A percentile compares a stretch with the other conserved stretches of the same genome.
Conservation (phyloP, 1,139 yeast genomes). For the Pichia sp. region DNA sequence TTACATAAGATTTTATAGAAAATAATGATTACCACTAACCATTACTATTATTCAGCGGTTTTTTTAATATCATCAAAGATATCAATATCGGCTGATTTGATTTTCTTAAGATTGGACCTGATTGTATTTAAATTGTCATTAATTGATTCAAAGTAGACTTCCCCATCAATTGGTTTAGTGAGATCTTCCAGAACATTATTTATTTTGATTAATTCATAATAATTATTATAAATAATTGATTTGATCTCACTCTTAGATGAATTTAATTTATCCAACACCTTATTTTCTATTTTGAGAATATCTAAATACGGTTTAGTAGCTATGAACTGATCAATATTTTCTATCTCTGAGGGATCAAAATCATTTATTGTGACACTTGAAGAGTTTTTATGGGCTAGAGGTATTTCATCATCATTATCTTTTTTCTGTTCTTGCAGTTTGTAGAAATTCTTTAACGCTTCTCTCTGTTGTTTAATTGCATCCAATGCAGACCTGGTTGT, state of each 20-base stretch:
- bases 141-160: conserved; percentile 6
- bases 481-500: conserved; percentile 1
- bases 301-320: conserved; percentile 31
- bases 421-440: conserved; percentile 28
- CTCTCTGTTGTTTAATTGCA: conserved; percentile 28
- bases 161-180: conserved; percentile 4
- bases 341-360: conserved; percentile 10
- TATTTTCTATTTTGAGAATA: conserved; percentile 35
- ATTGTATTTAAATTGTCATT: conserved; percentile 7
- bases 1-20: background rate
- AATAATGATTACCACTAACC: conserved; percentile 11
- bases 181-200: conserved; percentile 33
- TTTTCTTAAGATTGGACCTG: conserved; percentile 5
- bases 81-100: conserved; percentile 7
- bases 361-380: conserved; percentile 12
- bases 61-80: conserved; percentile 10
- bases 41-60: background rate
- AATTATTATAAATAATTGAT: conserved; percentile 45
- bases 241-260: conserved; percentile 41
- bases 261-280: conserved; percentile 36
- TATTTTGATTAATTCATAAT: conserved; percentile 43
- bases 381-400: conserved; percentile 14
- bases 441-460: conserved; percentile 40
- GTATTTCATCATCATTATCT: background rate
- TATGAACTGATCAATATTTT: conserved; percentile 34